These are phyloP conservation scores for Phytophthora hybrid DNA, from an alignment of 352 stramenopile species.

Conservation along the genomic window DNA sequence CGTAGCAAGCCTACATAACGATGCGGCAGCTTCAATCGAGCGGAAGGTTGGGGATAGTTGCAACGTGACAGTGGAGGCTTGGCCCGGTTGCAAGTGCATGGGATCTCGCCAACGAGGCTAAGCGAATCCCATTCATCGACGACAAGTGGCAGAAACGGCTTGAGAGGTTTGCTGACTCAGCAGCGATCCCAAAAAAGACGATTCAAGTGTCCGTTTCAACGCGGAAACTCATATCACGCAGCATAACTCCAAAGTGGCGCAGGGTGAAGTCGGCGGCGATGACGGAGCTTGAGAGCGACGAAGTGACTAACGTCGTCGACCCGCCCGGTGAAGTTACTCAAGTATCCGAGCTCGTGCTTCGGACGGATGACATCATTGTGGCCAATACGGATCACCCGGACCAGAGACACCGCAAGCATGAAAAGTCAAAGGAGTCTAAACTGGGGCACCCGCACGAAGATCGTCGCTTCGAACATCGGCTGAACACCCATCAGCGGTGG, in stretches of 20 bases:
- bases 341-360: constrained; percentile 22
- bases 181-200: not conserved
- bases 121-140: too few species aligned
- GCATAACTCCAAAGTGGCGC: not conserved
- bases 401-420: not conserved
- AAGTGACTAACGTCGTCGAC: not conserved
- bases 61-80: constrained; percentile 40
- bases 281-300: not conserved
- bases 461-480: not conserved
- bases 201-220: constrained; percentile 11
- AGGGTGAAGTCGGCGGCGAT: not conserved
- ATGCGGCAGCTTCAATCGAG: constrained; percentile 50
- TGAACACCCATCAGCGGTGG: constrained; percentile 12
- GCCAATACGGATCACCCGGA: not conserved
- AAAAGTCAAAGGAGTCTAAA: not conserved
- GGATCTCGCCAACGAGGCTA: too few species aligned
- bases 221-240: not conserved
- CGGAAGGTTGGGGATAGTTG: constrained; percentile 37
- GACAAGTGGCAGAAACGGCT: too few species aligned
- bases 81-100: constrained; percentile 38
- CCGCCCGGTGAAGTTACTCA: not conserved
- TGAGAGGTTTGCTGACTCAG: too few species aligned
- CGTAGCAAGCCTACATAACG: constrained; percentile 28
- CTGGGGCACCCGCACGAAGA: not conserved
- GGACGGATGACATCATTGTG: constrained; percentile 27